Evolutionary conservation across 768 basidiomycete species (phyloP).

Genomic region (Boletellus ananas): DNA sequence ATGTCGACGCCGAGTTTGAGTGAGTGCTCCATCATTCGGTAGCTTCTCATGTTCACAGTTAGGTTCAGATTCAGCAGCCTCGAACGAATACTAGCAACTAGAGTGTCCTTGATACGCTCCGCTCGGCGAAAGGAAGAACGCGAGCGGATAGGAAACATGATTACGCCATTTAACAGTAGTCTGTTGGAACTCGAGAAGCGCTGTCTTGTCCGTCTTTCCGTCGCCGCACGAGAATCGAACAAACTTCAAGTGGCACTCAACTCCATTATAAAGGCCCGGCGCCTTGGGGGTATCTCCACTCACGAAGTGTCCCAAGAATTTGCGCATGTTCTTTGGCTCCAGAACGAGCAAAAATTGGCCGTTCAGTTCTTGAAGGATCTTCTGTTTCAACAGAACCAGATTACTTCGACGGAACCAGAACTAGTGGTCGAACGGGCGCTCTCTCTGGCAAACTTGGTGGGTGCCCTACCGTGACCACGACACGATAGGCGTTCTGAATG

Average conservation of each 20-base stretch:
- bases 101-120: slow-evolving; percentile 77
- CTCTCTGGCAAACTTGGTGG: slow-evolving; percentile 62
- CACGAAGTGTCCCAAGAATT: slow-evolving; percentile 74
- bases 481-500: not conserved
- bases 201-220: slow-evolving; percentile 68
- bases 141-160: slow-evolving; percentile 69
- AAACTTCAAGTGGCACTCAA: slow-evolving; percentile 84
- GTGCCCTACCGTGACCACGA: slow-evolving; percentile 18
- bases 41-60: slow-evolving; percentile 9
- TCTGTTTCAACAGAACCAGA: slow-evolving; percentile 13
- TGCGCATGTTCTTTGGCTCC: slow-evolving; percentile 85
- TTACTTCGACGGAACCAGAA: slow-evolving; percentile 10
- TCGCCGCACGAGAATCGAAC: slow-evolving; percentile 63
- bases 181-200: slow-evolving; percentile 61
- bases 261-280: slow-evolving; percentile 72
- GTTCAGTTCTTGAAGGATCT: slow-evolving; percentile 62
- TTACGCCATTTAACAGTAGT: slow-evolving; percentile 46
- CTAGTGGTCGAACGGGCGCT: slow-evolving; percentile 35
- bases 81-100: slow-evolving; percentile 77
- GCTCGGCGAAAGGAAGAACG: slow-evolving; percentile 65
- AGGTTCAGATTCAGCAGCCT: slow-evolving; percentile 62
- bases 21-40: slow-evolving; percentile 36
- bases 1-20: slow-evolving; percentile 61
- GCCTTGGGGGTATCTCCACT: slow-evolving; percentile 44
- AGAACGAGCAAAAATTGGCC: slow-evolving; percentile 80